These are phyloP conservation scores for Backusella parvicylindrica DNA, from an alignment of 192 early-diverging fungal species.

Conservation along the genomic window DNA sequence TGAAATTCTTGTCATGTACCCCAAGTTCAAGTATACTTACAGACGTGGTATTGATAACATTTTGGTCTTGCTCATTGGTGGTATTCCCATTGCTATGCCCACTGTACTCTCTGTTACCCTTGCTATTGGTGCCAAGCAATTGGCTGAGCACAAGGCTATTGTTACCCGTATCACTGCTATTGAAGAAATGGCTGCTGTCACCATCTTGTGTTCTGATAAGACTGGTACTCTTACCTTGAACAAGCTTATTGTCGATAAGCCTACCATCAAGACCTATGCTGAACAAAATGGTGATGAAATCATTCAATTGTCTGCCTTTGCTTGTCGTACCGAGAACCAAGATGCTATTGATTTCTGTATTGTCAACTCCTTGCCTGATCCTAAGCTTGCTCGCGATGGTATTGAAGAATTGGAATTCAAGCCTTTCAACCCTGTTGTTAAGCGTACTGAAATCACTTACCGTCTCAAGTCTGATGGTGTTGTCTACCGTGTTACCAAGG, in stretches of 20 bases:
- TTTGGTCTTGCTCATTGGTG: slow-evolving; percentile 74
- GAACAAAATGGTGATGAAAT: slow-evolving; percentile 57
- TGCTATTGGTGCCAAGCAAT: slow-evolving; percentile 75
- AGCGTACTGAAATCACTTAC: slow-evolving; percentile 75
- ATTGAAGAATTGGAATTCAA: slow-evolving; percentile 67
- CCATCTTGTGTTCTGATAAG: slow-evolving; percentile 90
- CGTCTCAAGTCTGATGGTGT: slow-evolving; percentile 58
- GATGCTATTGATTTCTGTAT: slow-evolving; percentile 79
- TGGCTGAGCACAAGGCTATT: slow-evolving; percentile 79
- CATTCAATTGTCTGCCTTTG: slow-evolving; percentile 66
- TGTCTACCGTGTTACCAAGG: slow-evolving; percentile 68
- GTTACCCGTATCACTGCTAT: slow-evolving; percentile 77
- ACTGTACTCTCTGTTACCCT: slow-evolving; percentile 74
- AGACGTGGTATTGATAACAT: slow-evolving; percentile 77
- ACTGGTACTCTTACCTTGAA: slow-evolving; percentile 90
- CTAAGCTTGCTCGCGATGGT: slow-evolving; percentile 53
- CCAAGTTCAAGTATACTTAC: slow-evolving; percentile 63
- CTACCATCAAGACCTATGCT: slow-evolving; percentile 69
- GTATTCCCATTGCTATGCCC: slow-evolving; percentile 79
- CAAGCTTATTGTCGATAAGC: slow-evolving; percentile 66
- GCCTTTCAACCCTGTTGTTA: slow-evolving; percentile 72
- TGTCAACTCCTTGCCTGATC: slow-evolving; percentile 60
- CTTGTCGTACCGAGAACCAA: slow-evolving; percentile 71
- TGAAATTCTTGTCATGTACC: slow-evolving; percentile 67
- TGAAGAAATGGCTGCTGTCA: slow-evolving; percentile 72